A percentile compares a stretch with the other conserved stretches of the same genome.
These are phyloP conservation scores for Babesia caballi DNA, from an alignment of 169 alveolate genomes.

Conservation along the genomic window DNA sequence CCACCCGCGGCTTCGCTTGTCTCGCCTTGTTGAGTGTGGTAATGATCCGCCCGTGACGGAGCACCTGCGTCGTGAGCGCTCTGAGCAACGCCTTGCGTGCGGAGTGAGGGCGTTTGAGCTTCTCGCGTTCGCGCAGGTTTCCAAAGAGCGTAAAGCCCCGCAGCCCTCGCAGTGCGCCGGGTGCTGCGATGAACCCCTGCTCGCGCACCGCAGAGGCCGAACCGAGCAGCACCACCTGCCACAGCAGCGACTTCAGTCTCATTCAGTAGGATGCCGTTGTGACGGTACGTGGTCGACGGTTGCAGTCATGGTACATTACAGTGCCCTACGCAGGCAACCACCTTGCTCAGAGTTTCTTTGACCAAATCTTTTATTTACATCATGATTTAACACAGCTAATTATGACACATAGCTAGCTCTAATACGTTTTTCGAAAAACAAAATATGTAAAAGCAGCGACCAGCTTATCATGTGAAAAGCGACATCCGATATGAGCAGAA, in stretches of 20 bases:
- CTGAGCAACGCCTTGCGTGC: constrained; percentile 74
- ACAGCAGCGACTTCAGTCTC: neutral
- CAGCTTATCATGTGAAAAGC: no score
- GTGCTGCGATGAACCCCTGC: neutral
- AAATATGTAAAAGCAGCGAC: no score
- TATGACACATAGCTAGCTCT: no score
- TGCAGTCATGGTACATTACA: no score
- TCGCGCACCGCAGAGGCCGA: neutral
- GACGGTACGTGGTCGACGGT: no score
- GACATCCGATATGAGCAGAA: no score
- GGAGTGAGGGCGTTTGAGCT: constrained; percentile 68
- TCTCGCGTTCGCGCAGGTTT: constrained; percentile 50
- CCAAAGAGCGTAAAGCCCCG: constrained; percentile 28
- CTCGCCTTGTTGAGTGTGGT: constrained; percentile 77
- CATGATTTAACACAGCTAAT: no score
- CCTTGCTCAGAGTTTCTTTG: neutral
- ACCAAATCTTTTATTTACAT: neutral
- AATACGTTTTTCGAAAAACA: no score
- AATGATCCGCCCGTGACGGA: constrained; percentile 74
- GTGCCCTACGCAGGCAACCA: neutral
- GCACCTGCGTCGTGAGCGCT: constrained; percentile 75
- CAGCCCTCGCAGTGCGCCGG: neutral
- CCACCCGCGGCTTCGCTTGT: constrained; percentile 73
- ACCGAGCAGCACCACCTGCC: neutral
- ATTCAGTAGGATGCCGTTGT: no score